Evolutionary conservation across 495 filamentous ascomycete genomes (phyloP).

Genomic region (Penicillium robsamsonii): DNA sequence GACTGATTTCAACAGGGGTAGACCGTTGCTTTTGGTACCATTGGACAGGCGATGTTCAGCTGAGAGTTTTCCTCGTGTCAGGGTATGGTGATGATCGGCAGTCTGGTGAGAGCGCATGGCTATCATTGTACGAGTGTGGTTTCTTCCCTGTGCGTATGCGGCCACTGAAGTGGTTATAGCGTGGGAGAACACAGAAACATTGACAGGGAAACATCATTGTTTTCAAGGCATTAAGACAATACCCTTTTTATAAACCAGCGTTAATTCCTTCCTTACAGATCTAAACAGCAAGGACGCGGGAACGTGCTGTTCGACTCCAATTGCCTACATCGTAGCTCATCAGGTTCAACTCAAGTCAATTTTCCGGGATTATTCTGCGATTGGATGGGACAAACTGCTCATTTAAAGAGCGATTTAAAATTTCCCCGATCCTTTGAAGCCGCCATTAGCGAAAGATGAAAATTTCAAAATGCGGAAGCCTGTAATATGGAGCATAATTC

Average conservation of each 20-base stretch:
- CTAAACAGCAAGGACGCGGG: not conserved
- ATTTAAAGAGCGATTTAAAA: not conserved
- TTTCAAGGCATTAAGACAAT: not conserved
- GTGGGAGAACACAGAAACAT: not conserved
- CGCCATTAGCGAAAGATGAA: not conserved
- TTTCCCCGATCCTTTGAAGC: not conserved
- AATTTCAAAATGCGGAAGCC: too few species aligned
- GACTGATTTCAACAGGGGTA: slow-evolving; percentile 11
- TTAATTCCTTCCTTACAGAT: not conserved
- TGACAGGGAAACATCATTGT: not conserved
- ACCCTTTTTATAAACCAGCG: not conserved
- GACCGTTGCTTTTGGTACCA: slow-evolving; percentile 10
- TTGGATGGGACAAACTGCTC: slow-evolving; percentile 29
- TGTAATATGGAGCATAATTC: too few species aligned
- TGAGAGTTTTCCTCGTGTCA: slow-evolving; percentile 13
- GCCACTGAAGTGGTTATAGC: not conserved
- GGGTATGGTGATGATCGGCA: slow-evolving; percentile 17
- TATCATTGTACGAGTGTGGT: slow-evolving; percentile 10
- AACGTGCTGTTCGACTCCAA: not conserved
- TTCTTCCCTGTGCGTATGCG: not conserved
- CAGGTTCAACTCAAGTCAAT: not conserved
- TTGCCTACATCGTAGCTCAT: not conserved
- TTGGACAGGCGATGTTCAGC: not conserved
- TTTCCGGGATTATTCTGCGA: slow-evolving; percentile 5
- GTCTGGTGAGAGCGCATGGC: slow-evolving; percentile 14